Conservation (phyloP, 768 basidiomycete species). For the Calocybe indica region DNA sequence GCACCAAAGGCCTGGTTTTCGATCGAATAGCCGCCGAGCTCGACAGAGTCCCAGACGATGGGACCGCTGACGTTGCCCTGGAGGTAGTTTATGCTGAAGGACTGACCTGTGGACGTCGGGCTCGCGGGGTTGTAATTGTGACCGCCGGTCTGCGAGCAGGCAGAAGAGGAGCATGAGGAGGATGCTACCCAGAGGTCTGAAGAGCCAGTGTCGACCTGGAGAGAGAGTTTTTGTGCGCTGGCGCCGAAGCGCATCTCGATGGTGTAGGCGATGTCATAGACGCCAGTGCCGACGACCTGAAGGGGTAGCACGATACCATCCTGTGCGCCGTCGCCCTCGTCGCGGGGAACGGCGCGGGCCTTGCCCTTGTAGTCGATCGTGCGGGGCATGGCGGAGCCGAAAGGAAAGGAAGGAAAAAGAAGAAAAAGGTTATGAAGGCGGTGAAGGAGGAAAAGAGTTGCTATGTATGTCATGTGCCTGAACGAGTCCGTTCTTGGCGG, state of each 20-base stretch:
- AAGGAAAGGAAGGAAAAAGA: not conserved
- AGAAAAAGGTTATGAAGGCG: not conserved
- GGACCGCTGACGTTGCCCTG: constrained; percentile 54
- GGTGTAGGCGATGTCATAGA: constrained; percentile 58
- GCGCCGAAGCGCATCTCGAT: constrained; percentile 52
- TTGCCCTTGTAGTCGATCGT: constrained; percentile 11
- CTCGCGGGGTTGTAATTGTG: constrained; percentile 51
- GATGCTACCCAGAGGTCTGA: constrained; percentile 81
- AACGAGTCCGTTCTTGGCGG: too few species aligned
- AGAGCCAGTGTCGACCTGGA: constrained; percentile 80
- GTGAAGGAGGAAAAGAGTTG: not conserved
- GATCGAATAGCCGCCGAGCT: constrained; percentile 60
- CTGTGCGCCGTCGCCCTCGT: constrained; percentile 38
- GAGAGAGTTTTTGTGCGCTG: constrained; percentile 41
- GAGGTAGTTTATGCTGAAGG: constrained; percentile 54
- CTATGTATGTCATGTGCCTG: too few species aligned
- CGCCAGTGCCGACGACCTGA: constrained; percentile 44
- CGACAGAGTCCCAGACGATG: constrained; percentile 63
- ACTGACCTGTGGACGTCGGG: constrained; percentile 33
- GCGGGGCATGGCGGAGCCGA: not conserved
- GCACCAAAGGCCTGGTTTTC: constrained; percentile 65
- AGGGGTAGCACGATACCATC: constrained; percentile 56
- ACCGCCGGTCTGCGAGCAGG: constrained; percentile 41
- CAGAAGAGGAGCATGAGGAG: constrained; percentile 49
- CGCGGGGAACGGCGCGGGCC: constrained; percentile 5